These are phyloP conservation scores for Chlorella sorokiniana DNA, from an alignment of 139 green algal genomes.

Conservation along the genomic window DNA sequence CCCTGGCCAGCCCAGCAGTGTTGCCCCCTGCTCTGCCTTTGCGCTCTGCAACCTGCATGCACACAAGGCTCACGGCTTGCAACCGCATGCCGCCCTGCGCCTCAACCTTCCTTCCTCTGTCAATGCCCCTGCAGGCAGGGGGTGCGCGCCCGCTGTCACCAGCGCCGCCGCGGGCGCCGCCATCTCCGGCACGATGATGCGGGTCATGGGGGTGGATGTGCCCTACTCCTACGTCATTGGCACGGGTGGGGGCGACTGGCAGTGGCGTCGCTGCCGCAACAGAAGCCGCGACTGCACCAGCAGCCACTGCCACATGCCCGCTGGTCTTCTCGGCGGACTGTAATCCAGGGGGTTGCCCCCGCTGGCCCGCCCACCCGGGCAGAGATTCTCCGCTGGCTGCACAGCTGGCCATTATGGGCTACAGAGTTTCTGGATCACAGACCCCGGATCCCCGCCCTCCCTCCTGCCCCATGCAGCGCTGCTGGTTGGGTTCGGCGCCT, in stretches of 20 bases:
- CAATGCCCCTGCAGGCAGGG: too few species aligned
- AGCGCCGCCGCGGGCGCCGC: slow-evolving; percentile 1
- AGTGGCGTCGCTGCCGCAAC: too few species aligned
- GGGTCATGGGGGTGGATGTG: slow-evolving; percentile 7
- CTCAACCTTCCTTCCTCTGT: too few species aligned
- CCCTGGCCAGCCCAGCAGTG: too few species aligned
- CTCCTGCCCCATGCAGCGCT: slow-evolving; percentile 12
- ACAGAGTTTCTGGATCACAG: too few species aligned
- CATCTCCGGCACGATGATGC: slow-evolving; percentile 8
- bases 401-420: not conserved
- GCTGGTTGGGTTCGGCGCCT: not conserved
- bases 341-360: too few species aligned
- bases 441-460: not conserved
- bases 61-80: too few species aligned
- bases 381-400: not conserved
- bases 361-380: too few species aligned
- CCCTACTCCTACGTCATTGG: slow-evolving; percentile 1
- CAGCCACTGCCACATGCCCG: not conserved
- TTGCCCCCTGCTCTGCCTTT: too few species aligned
- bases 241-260: not conserved
- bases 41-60: too few species aligned
- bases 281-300: not conserved
- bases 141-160: too few species aligned
- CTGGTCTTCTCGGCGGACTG: not conserved
- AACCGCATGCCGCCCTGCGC: too few species aligned